These are phyloP conservation scores for Ophiostoma sp. DNA, from an alignment of 2,329 filamentous ascomycete species.

Conservation along the genomic window DNA sequence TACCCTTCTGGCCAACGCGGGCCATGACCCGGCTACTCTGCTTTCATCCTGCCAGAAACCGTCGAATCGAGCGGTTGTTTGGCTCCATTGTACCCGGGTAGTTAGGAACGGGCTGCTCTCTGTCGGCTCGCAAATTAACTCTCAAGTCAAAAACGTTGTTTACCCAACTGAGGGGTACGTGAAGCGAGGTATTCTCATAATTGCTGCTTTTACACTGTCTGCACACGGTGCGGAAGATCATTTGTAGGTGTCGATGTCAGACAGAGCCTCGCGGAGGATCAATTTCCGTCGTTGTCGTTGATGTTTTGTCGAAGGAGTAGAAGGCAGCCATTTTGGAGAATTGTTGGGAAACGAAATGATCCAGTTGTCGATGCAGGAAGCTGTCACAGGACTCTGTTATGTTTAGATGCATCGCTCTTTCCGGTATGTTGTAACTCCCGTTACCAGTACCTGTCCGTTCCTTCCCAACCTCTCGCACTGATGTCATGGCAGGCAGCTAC, in stretches of 20 bases:
- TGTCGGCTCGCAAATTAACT: not conserved
- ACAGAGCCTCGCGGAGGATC: not conserved
- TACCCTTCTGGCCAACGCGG: not conserved
- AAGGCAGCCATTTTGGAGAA: not conserved
- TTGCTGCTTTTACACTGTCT: not conserved
- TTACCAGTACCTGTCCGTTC: not conserved
- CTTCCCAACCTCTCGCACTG: not conserved
- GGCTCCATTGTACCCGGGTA: not conserved
- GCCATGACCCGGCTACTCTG: not conserved
- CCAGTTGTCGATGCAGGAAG: not conserved
- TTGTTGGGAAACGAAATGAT: not conserved
- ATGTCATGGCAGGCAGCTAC: conserved; percentile 2
- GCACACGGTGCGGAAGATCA: conserved; percentile 2
- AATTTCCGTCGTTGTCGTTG: not conserved
- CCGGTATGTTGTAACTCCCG: not conserved
- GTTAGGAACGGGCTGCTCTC: not conserved
- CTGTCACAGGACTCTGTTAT: not conserved
- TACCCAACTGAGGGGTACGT: not conserved
- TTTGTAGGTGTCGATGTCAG: not conserved
- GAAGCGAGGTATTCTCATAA: not conserved
- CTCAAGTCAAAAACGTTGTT: not conserved
- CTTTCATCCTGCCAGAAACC: not conserved
- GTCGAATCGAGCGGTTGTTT: not conserved
- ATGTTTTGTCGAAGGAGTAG: not conserved
- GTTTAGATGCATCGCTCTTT: not conserved